Evolutionary conservation across 2,329 filamentous ascomycete species (phyloP).

Genomic region (Aspergillus chevalieri): DNA sequence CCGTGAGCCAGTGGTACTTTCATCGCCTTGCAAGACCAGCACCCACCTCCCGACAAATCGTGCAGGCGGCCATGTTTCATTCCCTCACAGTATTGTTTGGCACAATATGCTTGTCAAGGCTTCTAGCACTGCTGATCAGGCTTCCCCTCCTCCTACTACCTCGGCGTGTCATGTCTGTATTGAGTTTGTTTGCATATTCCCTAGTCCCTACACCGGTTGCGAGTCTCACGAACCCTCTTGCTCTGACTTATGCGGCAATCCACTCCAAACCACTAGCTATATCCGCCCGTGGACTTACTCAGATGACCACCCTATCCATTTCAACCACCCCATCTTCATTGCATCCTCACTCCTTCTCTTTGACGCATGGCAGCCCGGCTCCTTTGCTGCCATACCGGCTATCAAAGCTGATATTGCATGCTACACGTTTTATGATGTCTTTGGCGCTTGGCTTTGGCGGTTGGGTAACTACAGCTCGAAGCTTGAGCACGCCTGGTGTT

Average conservation of each 20-base stretch:
- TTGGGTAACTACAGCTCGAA: conserved; percentile 90
- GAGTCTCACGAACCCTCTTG: conserved; percentile 81
- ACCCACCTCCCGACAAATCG: conserved; percentile 72
- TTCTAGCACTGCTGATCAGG: conserved; percentile 72
- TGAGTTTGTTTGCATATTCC: conserved; percentile 67
- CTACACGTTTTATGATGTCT: conserved; percentile 85
- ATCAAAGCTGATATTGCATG: conserved; percentile 84
- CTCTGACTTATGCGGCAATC: conserved; percentile 87
- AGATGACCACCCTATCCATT: conserved; percentile 73
- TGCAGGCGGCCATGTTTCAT: conserved; percentile 75
- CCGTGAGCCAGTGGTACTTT: conserved; percentile 98
- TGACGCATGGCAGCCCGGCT: conserved; percentile 33
- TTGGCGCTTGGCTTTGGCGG: conserved; percentile 84
- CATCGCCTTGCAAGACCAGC: conserved; percentile 77
- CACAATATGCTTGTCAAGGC: conserved; percentile 80
- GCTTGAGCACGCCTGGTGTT: conserved; percentile 57
- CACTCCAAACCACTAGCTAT: conserved; percentile 76
- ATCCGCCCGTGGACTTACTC: conserved; percentile 71
- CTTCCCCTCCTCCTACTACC: conserved; percentile 82
- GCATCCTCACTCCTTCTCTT: conserved; percentile 40
- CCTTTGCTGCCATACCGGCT: conserved; percentile 80
- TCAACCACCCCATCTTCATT: conserved; percentile 62
- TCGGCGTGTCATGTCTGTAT: conserved; percentile 61
- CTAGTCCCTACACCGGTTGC: conserved; percentile 80
- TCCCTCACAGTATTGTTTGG: conserved; percentile 82